Evolutionary conservation across 2,329 filamentous ascomycete genomes (phyloP).

Genomic region (Aureobasidium sp.): DNA sequence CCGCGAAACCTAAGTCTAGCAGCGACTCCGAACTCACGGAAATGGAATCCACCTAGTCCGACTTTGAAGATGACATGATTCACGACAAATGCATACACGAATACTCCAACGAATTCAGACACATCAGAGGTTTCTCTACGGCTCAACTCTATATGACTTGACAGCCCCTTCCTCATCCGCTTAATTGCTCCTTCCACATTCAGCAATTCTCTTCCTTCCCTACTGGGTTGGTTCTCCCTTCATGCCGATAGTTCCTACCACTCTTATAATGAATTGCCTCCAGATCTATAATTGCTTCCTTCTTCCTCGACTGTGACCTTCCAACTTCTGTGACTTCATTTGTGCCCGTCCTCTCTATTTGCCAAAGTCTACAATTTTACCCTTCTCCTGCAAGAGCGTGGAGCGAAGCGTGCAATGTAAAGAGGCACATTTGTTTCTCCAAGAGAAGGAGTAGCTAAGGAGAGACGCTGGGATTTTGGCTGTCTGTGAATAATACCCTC

Average conservation of each 20-base stretch:
- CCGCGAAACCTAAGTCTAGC: background rate
- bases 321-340: background rate
- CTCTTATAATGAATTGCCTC: background rate
- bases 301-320: background rate
- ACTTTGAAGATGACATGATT: background rate
- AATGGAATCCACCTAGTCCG: background rate
- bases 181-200: background rate
- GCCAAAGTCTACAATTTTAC: too few relatives aligned
- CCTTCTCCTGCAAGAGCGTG: too few relatives aligned
- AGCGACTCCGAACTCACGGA: conserved; percentile 13
- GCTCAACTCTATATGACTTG: background rate
- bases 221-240: background rate
- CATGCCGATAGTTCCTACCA: background rate
- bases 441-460: too few relatives aligned
- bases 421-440: too few relatives aligned
- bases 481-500: too few relatives aligned
- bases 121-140: background rate
- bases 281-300: background rate
- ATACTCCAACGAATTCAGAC: too few relatives aligned
- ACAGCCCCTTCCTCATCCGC: background rate
- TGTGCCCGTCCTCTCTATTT: background rate
- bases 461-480: too few relatives aligned
- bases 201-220: background rate
- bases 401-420: too few relatives aligned
- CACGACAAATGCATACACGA: background rate